Evolutionary conservation across 2,329 filamentous ascomycete species (phyloP).

Genomic region (Calonectria henricotiae): DNA sequence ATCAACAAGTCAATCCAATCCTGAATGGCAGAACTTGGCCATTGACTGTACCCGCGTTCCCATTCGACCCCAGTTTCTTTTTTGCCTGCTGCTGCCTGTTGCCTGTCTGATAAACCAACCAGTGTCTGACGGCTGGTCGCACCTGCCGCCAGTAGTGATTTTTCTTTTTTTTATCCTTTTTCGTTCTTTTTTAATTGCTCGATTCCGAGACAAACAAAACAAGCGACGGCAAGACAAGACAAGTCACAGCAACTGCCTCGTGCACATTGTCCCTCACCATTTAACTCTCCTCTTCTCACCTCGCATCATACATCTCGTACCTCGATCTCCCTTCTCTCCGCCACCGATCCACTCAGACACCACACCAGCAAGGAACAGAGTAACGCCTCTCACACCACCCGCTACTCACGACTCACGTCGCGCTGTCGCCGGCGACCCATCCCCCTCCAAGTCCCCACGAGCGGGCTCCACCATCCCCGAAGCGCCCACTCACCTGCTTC

Average conservation of each 20-base stretch:
- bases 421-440: slow-evolving; percentile 6
- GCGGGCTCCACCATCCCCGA: slow-evolving; percentile 24
- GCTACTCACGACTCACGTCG: slow-evolving; percentile 21
- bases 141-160: slow-evolving; percentile 15
- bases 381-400: slow-evolving; percentile 19
- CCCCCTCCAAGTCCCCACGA: slow-evolving; percentile 21
- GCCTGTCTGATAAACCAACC: slow-evolving; percentile 4
- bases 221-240: neutral
- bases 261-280: slow-evolving; percentile 1
- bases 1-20: slow-evolving; percentile 22
- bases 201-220: neutral
- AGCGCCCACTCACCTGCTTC: slow-evolving; percentile 21
- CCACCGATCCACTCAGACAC: slow-evolving; percentile 34
- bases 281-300: slow-evolving; percentile 10
- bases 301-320: neutral
- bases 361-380: slow-evolving; percentile 29
- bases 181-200: neutral
- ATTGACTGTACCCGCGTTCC: slow-evolving; percentile 10
- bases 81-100: slow-evolving; percentile 7
- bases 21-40: neutral
- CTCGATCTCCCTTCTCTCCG: slow-evolving; percentile 27
- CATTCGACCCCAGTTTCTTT: slow-evolving; percentile 2
- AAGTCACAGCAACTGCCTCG: neutral
- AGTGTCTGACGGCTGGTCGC: neutral
- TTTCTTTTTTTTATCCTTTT: neutral